These are phyloP conservation scores for Endoconidiophora laricicola DNA, from an alignment of 2,329 filamentous ascomycete genomes.

Conservation along the genomic window DNA sequence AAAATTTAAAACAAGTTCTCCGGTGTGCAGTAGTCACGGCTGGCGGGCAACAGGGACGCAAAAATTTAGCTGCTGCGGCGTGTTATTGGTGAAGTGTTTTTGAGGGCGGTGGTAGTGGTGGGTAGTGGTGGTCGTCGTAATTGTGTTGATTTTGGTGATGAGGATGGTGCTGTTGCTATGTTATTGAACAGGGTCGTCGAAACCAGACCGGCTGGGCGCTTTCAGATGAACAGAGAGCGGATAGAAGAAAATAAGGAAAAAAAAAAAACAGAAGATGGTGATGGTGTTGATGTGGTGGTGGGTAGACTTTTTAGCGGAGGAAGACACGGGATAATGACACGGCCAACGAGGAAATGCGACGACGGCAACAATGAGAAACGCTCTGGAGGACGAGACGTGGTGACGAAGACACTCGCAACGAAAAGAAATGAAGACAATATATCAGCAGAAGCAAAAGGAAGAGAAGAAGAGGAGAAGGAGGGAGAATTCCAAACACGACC, in stretches of 20 bases:
- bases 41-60: background rate
- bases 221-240: conserved; percentile 7
- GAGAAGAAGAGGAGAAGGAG: background rate
- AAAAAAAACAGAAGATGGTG: conserved; percentile 1
- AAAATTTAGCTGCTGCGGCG: no score
- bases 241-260: background rate
- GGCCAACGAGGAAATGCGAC: background rate
- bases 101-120: background rate
- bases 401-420: background rate
- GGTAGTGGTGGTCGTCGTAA: background rate
- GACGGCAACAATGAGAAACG: background rate
- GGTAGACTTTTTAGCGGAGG: background rate
- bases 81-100: background rate
- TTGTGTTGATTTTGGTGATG: no score
- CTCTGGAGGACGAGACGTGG: background rate
- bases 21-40: background rate
- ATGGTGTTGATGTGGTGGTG: background rate
- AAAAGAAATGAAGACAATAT: conserved; percentile 11
- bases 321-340: background rate
- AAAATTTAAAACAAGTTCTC: background rate
- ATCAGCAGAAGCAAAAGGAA: background rate
- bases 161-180: background rate
- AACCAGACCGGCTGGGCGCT: conserved; percentile 12
- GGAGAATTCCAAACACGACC: background rate
- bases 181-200: conserved; percentile 1